Evolutionary conservation across 768 basidiomycete genomes (phyloP), one percentile per base, ranked within the genome.

Genomic region (Paxillus ammoniavirescens): DNA sequence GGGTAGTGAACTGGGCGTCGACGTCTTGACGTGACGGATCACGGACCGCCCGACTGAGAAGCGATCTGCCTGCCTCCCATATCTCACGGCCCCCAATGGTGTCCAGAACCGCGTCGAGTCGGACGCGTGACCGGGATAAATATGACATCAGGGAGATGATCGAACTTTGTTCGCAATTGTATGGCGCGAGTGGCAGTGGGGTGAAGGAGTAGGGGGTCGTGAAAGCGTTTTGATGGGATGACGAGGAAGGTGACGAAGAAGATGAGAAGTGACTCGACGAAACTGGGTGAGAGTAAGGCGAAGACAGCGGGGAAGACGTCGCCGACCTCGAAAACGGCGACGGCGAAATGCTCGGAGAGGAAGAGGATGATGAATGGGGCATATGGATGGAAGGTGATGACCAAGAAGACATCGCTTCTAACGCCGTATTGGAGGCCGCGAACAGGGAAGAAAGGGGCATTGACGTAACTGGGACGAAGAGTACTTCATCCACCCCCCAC

Each of bases 101-200:
- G 67, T 96, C 94, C 56, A 95, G 67, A 3, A 97, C 79, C 18
- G 83, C 87, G 65, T 95, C 92, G 67, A 94, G 89, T 33, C 64
- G 60, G 33, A 72, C 57, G 18, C 61, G 61, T 23, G 73, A 66
- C 13, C 66, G 60, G 7, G 46, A 48, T 37, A 70, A 49, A 49
- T 62, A 70, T 31, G 61, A 61, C 48, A 66, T 53, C 28, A 69
- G 64, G 26, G 70, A 56, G 12, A 60, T 40, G 12, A 58, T 42
- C 1, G 70, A 70, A 10, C 48, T 53, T 15, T 57, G 62, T 50
- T 70, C 68, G 46, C 52, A 59, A 38, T 66, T 54, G 42, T 70
- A 72, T 28, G 65, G 57, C 8, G 61, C 41, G 46, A 70, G 68
- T n/a, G 70, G 68, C 8, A 70, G 49, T 15, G 61, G 40, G 3